Evolutionary conservation across 495 filamentous ascomycete genomes (phyloP).

Genomic region (Aspergillus sparsus): DNA sequence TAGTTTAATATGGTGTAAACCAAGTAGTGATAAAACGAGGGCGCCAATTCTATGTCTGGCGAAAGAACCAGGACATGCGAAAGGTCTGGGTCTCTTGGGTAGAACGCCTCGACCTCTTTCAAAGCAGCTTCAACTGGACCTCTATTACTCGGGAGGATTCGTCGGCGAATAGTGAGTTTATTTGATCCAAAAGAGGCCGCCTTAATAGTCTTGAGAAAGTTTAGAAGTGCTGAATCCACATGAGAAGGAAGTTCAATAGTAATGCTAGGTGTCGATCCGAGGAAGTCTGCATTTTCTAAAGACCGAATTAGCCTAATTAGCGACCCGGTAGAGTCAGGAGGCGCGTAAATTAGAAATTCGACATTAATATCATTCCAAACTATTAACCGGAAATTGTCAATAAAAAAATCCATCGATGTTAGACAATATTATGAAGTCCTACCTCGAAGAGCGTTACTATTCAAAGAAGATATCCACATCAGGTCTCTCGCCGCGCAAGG

Average conservation of each 20-base stretch:
- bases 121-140: slow-evolving; percentile 63
- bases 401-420: slow-evolving; percentile 8
- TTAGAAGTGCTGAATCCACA: slow-evolving; percentile 60
- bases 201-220: slow-evolving; percentile 59
- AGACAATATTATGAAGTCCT: slow-evolving; percentile 16
- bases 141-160: slow-evolving; percentile 57
- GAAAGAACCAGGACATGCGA: slow-evolving; percentile 79
- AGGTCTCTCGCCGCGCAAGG: slow-evolving; percentile 61
- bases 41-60: slow-evolving; percentile 71
- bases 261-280: slow-evolving; percentile 64
- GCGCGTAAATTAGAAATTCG: slow-evolving; percentile 77
- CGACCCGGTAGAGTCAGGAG: slow-evolving; percentile 65
- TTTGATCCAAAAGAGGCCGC: slow-evolving; percentile 60
- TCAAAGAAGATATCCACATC: slow-evolving; percentile 74
- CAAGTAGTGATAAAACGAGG: slow-evolving; percentile 77
- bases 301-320: slow-evolving; percentile 72
- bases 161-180: slow-evolving; percentile 67
- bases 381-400: slow-evolving; percentile 26
- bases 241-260: slow-evolving; percentile 76
- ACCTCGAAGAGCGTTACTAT: slow-evolving; percentile 69
- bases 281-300: slow-evolving; percentile 71
- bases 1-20: slow-evolving; percentile 74
- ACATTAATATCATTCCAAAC: slow-evolving; percentile 74
- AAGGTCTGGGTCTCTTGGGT: slow-evolving; percentile 59
- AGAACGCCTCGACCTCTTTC: slow-evolving; percentile 78